A percentile compares a stretch with the other conserved stretches of the same genome.
Conservation (phyloP, 805 yeast genomes). For the Yamadazyma nakazawae region DNA sequence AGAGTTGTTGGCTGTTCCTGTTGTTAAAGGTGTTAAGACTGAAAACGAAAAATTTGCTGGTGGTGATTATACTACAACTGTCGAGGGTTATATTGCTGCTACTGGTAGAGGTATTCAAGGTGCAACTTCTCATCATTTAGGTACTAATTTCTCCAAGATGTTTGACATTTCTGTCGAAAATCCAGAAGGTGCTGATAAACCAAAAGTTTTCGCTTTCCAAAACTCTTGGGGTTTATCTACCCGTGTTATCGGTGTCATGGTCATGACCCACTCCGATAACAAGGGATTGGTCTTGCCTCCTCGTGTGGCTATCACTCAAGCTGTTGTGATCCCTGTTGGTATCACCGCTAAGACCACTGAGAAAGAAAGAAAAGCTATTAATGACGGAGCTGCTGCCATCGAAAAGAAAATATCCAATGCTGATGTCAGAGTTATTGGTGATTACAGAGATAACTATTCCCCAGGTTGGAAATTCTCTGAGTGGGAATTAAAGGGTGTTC, state of each 20-base stretch:
- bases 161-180: constrained; percentile 93
- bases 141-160: constrained; percentile 98
- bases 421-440: constrained; percentile 77
- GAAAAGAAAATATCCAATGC: constrained; percentile 57
- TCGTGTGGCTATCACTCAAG: constrained; percentile 89
- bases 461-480: constrained; percentile 99
- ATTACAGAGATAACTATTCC: constrained; percentile 89
- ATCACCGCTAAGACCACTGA: constrained; percentile 80
- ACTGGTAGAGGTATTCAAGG: constrained; percentile 99
- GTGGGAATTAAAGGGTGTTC: constrained; percentile 94
- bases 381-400: constrained; percentile 64
- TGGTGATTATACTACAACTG: constrained; percentile 91
- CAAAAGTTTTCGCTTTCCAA: constrained; percentile 87
- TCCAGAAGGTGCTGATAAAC: constrained; percentile 86
- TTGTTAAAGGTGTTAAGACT: constrained; percentile 90
- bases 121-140: constrained; percentile 96
- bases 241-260: constrained; percentile 98
- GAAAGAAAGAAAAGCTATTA: constrained; percentile 69
- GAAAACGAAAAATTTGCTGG: constrained; percentile 99
- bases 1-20: constrained; percentile 96
- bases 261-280: constrained; percentile 97
- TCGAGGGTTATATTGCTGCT: constrained; percentile 95
- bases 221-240: constrained; percentile 99
- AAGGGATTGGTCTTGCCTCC: constrained; percentile 98
- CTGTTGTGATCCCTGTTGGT: constrained; percentile 92